These are phyloP conservation scores for Camellia oleifera DNA, from an alignment of 179 eudicot genomes.

Conservation along the genomic window DNA sequence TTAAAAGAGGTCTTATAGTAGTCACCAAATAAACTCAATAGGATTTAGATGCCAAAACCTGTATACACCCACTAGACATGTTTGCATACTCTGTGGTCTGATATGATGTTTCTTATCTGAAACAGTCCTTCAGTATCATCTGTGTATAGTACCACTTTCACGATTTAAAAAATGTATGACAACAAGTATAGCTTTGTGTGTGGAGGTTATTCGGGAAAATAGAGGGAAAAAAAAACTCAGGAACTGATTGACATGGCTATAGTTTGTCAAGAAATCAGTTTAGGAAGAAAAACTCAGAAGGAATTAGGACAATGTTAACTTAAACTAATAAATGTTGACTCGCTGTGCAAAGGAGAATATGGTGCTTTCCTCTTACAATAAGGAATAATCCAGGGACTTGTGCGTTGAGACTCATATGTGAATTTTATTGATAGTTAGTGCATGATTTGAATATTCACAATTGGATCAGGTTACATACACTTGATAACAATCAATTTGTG, in stretches of 20 bases:
- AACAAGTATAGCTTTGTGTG: neutral
- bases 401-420: neutral
- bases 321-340: neutral
- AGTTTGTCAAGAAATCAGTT: neutral
- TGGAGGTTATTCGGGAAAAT: neutral
- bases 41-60: neutral
- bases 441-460: neutral
- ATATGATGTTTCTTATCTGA: neutral
- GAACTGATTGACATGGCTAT: neutral
- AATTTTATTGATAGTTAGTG: neutral
- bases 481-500: too few species aligned
- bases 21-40: neutral
- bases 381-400: neutral
- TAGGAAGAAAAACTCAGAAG: neutral
- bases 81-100: neutral
- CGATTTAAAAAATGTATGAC: neutral
- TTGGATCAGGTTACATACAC: neutral
- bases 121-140: too few species aligned
- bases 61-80: neutral
- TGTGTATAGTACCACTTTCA: neutral
- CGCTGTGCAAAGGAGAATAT: neutral
- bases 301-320: neutral
- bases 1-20: neutral
- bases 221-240: neutral
- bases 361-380: neutral